Percentiles rank a stretch among this genome's conserved stretches.
Evolutionary conservation across 2,329 filamentous ascomycete genomes (phyloP).

Genomic region (Neocucurbitaria cava): DNA sequence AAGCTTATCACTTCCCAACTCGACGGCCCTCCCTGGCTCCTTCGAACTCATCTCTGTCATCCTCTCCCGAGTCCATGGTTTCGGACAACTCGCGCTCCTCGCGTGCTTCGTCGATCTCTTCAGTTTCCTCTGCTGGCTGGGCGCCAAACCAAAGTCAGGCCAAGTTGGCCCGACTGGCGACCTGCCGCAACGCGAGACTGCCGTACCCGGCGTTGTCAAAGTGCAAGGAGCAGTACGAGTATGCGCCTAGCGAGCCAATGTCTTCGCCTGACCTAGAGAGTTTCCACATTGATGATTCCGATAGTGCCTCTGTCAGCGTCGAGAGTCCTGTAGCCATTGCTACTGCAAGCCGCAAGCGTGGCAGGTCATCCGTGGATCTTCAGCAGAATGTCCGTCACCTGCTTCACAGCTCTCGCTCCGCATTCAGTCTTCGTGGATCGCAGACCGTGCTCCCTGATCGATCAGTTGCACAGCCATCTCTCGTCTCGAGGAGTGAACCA

Average conservation of each 20-base stretch:
- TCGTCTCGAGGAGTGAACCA: constrained; percentile 34
- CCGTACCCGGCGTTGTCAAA: constrained; percentile 48
- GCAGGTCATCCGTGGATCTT: constrained; percentile 66
- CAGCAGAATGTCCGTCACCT: constrained; percentile 74
- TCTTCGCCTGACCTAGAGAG: constrained; percentile 50
- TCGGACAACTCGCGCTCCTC: constrained; percentile 66
- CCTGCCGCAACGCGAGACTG: constrained; percentile 58
- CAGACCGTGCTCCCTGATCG: constrained; percentile 46
- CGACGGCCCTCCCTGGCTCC: constrained; percentile 57
- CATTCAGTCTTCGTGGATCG: constrained; percentile 45
- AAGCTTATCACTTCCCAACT: constrained; percentile 55
- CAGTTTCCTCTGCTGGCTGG: constrained; percentile 59
- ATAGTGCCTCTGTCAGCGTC: constrained; percentile 35
- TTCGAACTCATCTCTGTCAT: constrained; percentile 60
- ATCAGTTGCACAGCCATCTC: constrained; percentile 43
- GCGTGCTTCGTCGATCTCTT: constrained; percentile 62
- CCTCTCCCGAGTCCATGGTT: constrained; percentile 69
- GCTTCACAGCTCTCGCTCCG: constrained; percentile 53
- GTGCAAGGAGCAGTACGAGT: constrained; percentile 46
- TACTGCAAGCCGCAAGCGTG: constrained; percentile 61
- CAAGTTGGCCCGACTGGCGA: constrained; percentile 60
- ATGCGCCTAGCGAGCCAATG: constrained; percentile 43
- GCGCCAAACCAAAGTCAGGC: constrained; percentile 59
- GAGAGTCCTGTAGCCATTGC: constrained; percentile 35
- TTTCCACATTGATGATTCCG: constrained; percentile 60